phyloP scores from a whole-genome alignment of 2,329 filamentous ascomycete species.

The Phoma sp. region DNA sequence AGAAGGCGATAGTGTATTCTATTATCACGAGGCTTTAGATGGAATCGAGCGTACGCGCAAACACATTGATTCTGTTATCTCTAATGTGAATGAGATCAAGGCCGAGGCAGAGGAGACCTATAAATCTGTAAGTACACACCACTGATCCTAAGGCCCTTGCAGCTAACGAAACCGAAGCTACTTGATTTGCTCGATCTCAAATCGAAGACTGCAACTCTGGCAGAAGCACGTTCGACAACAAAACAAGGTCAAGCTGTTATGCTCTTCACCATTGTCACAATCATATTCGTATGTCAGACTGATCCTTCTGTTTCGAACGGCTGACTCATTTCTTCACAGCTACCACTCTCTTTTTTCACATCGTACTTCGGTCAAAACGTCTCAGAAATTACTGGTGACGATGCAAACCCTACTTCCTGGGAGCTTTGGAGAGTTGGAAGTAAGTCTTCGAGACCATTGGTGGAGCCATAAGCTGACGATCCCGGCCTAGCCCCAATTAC shows the following conservation, averaged over 20 bases:
- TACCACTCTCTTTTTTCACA: background rate
- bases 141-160: no score
- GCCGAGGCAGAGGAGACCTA: background rate
- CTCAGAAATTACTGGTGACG: background rate
- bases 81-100: background rate
- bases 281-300: background rate
- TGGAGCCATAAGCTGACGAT: no score
- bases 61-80: background rate
- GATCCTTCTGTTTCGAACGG: no score
- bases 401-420: background rate
- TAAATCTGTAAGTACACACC: background rate
- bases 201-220: background rate
- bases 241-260: background rate
- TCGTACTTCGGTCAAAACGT: background rate
- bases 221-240: background rate
- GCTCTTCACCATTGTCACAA: background rate
- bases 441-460: no score
- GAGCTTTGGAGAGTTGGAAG: background rate
- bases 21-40: no score
- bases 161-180: background rate
- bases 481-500: background rate
- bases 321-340: background rate
- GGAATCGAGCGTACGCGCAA: background rate
- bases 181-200: background rate
- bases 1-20: no score